Conservation (phyloP, 169 alveolate species). For the Plasmodium gaboni region DNA sequence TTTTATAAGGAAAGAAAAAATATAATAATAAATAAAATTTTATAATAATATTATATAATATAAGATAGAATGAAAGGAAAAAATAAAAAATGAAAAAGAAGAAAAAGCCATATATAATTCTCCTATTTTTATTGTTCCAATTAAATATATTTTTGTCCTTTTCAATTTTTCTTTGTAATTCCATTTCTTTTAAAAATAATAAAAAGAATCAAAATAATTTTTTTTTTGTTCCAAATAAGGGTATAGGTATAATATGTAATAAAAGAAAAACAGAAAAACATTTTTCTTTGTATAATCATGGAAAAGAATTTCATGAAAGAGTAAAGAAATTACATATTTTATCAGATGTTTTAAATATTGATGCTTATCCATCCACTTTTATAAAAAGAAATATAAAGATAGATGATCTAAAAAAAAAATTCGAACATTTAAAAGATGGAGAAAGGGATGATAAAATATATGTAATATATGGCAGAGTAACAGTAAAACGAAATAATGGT, state of each 20-base stretch:
- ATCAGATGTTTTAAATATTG: constrained; percentile 42
- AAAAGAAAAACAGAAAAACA: not conserved
- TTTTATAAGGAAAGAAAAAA: no score
- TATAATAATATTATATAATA: not conserved
- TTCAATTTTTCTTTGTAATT: constrained; percentile 3
- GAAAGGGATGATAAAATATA: constrained; percentile 20
- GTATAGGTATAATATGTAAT: not conserved
- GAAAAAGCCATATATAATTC: not conserved
- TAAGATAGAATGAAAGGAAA: not conserved
- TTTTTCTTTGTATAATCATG: constrained; percentile 29
- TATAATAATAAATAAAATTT: no score
- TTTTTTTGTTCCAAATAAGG: not conserved
- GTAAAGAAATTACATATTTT: constrained; percentile 45
- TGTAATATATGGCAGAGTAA: constrained; percentile 74
- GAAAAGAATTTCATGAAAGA: constrained; percentile 72
- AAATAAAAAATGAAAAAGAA: constrained; percentile 28
- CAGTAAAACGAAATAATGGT: constrained; percentile 77
- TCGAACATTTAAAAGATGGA: constrained; percentile 48
- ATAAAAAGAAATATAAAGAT: constrained; percentile 58
- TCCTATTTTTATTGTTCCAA: constrained; percentile 2
- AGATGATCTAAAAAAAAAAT: constrained; percentile 46
- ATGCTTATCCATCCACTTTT: constrained; percentile 65
- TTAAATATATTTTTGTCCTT: not conserved
- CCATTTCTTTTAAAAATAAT: constrained; percentile 20
- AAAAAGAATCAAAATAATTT: not conserved